These are phyloP conservation scores for Corylus heterophylla DNA, from an alignment of 306 rosid species.

Conservation along the genomic window DNA sequence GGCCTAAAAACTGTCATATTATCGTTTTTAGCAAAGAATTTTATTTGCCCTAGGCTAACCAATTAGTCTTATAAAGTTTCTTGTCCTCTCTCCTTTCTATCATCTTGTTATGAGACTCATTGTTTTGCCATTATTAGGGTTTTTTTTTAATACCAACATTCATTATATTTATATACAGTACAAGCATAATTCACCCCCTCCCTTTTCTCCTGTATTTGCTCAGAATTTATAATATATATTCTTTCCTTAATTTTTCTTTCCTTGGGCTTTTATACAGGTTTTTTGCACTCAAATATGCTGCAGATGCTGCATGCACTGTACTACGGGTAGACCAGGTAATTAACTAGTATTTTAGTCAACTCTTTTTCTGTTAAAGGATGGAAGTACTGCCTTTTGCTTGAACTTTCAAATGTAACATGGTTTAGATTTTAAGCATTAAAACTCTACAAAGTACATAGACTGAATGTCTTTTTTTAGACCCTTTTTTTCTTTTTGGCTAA, in stretches of 20 bases:
- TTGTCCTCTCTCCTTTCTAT: neutral
- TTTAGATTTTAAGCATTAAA: neutral
- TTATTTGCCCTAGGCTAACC: neutral
- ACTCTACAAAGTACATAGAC: neutral
- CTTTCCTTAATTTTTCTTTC: constrained; percentile 6
- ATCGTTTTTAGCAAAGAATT: neutral
- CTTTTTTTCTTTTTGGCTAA: neutral
- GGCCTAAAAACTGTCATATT: neutral
- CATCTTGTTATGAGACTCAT: neutral
- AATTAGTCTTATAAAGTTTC: neutral
- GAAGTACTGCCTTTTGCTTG: neutral
- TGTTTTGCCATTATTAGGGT: neutral
- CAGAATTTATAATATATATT: no score
- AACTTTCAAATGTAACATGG: neutral
- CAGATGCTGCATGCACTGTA: constrained; percentile 97
- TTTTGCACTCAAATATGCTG: constrained; percentile 90
- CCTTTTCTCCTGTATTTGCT: no score
- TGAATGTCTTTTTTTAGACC: neutral
- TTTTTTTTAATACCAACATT: neutral
- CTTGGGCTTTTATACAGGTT: constrained; percentile 44
- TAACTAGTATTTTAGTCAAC: constrained; percentile 8
- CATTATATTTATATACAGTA: neutral
- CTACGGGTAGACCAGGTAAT: constrained; percentile 94
- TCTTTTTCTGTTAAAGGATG: neutral
- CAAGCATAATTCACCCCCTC: no score